These are phyloP conservation scores for Candida xiaguanensis DNA, from an alignment of 805 yeast genomes.

Conservation along the genomic window DNA sequence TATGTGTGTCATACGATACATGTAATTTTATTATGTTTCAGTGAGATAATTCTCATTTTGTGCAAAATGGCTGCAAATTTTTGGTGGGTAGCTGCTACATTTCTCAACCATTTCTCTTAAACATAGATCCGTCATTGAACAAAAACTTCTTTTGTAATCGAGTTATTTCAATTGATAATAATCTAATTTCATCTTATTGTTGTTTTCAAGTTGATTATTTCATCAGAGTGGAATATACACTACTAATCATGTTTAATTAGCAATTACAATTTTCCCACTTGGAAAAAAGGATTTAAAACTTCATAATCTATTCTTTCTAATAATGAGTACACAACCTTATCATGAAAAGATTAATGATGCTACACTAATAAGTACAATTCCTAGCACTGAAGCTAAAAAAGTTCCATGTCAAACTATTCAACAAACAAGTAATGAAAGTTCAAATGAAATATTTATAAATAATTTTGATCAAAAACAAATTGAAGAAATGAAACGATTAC, in stretches of 20 bases:
- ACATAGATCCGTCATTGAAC: too few relatives aligned
- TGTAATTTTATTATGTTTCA: too few relatives aligned
- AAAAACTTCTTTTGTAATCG: too few relatives aligned
- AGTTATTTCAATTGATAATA: too few relatives aligned
- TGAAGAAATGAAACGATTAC: constrained; percentile 3
- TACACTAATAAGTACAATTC: neutral
- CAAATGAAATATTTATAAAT: constrained; percentile 1
- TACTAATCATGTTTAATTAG: neutral
- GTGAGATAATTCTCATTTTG: too few relatives aligned
- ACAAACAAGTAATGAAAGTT: neutral
- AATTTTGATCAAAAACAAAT: constrained; percentile 3
- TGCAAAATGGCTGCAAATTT: too few relatives aligned
- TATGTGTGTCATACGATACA: too few relatives aligned
- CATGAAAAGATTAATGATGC: constrained; percentile 3
- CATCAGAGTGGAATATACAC: too few relatives aligned
- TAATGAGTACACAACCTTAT: constrained; percentile 3
- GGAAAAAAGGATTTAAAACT: neutral
- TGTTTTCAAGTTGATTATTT: too few relatives aligned
- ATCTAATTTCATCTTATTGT: too few relatives aligned
- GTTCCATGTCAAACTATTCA: constrained; percentile 6
- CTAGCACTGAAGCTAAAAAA: neutral
- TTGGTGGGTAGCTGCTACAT: too few relatives aligned
- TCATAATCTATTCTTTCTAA: neutral
- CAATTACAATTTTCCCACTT: neutral
- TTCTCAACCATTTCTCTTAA: too few relatives aligned